phyloP scores from a whole-genome alignment of 163 green algal genomes.

The Scenedesmus sp. region DNA sequence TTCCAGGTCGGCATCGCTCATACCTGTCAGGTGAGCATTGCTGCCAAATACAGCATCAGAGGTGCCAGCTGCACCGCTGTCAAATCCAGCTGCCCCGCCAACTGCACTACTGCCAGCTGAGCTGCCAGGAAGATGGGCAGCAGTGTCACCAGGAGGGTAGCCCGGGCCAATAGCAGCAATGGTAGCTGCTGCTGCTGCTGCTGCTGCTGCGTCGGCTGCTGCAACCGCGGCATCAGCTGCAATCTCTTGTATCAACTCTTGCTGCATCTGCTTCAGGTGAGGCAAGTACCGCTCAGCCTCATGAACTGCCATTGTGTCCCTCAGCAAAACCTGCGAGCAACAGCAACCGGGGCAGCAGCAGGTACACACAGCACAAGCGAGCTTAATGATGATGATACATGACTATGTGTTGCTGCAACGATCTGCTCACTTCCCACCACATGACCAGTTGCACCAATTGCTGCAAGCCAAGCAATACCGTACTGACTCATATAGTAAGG shows the following conservation, averaged over 20 bases:
- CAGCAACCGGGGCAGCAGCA: neutral
- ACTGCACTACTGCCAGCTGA: neutral
- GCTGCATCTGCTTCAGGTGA: neutral
- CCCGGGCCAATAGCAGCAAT: neutral
- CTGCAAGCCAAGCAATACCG: no score
- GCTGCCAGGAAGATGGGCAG: neutral
- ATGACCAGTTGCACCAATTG: no score
- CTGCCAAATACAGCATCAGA: neutral
- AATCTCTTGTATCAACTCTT: neutral
- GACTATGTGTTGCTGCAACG: neutral
- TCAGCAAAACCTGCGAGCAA: neutral
- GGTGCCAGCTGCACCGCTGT: neutral
- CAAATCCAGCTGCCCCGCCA: neutral
- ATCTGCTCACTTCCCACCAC: no score
- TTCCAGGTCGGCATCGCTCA: neutral
- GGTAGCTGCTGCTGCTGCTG: conserved; percentile 1
- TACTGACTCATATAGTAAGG: no score
- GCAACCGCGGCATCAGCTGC: neutral
- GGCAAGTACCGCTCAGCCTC: neutral
- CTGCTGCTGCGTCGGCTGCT: conserved; percentile 4
- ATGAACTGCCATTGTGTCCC: no score
- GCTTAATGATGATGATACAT: neutral
- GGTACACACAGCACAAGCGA: neutral
- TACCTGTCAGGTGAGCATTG: neutral
- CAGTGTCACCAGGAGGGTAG: no score